A percentile compares a stretch with the other conserved stretches of the same genome.
phyloP scores from a whole-genome alignment of 1,139 yeast species.

The Geotrichum reessii region DNA sequence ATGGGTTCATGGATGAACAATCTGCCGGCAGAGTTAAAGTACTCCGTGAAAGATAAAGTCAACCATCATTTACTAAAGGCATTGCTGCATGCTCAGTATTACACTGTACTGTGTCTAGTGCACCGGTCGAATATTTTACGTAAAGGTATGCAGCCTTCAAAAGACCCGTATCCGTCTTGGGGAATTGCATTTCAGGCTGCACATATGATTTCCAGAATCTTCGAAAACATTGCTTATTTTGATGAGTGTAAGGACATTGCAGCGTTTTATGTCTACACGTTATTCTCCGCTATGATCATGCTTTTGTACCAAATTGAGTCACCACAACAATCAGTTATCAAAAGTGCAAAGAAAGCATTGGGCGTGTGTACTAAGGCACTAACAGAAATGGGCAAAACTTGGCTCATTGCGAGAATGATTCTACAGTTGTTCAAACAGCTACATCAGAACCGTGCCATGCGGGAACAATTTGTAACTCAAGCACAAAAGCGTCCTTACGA shows the following conservation, averaged over 20 bases:
- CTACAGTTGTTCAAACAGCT: constrained; percentile 32
- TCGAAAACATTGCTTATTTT: constrained; percentile 52
- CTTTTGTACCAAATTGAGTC: constrained; percentile 70
- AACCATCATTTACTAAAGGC: constrained; percentile 55
- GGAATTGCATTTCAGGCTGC: constrained; percentile 85
- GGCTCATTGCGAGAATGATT: constrained; percentile 39
- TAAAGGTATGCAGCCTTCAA: constrained; percentile 33
- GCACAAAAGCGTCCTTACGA: constrained; percentile 9
- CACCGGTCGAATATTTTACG: constrained; percentile 62
- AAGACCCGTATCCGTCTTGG: constrained; percentile 67
- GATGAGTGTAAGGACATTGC: constrained; percentile 52
- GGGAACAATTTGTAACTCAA: constrained; percentile 27
- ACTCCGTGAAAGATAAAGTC: constrained; percentile 51
- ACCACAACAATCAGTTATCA: constrained; percentile 48
- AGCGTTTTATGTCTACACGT: constrained; percentile 47
- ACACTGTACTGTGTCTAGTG: constrained; percentile 62
- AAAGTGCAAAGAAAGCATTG: constrained; percentile 55
- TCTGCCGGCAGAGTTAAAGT: constrained; percentile 60
- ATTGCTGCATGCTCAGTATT: constrained; percentile 63
- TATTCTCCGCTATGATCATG: constrained; percentile 67
- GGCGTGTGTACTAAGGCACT: constrained; percentile 49
- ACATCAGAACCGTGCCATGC: constrained; percentile 28
- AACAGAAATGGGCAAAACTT: constrained; percentile 46
- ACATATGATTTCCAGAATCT: constrained; percentile 65
- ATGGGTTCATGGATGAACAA: constrained; percentile 75